These are phyloP conservation scores for Parietaria judaica DNA, from an alignment of 306 rosid genomes.

Conservation along the genomic window DNA sequence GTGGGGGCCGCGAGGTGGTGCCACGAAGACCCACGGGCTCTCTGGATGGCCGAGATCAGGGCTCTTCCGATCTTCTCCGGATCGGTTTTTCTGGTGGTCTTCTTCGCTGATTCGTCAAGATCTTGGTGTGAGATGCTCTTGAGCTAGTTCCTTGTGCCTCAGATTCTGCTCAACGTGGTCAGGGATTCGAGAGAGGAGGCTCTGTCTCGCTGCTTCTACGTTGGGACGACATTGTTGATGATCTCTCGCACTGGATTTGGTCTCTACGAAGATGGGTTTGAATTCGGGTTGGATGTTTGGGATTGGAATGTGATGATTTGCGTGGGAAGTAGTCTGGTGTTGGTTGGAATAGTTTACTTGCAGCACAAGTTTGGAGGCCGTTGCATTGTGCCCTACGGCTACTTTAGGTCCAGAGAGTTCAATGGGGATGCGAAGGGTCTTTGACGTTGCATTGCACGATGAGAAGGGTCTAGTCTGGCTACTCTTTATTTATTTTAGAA, in stretches of 20 bases:
- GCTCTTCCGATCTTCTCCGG: constrained; percentile 14
- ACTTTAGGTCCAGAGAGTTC: constrained; percentile 28
- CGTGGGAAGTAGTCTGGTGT: constrained; percentile 21
- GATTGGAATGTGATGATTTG: constrained; percentile 43
- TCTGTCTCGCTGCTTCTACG: constrained; percentile 38
- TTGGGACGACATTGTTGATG: constrained; percentile 39
- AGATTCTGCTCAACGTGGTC: constrained; percentile 32
- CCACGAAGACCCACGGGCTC: constrained; percentile 12
- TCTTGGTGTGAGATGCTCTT: constrained; percentile 31
- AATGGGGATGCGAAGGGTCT: constrained; percentile 26
- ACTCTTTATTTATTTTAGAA: too few species aligned
- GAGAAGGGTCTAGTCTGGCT: constrained; percentile 4
- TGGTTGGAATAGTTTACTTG: constrained; percentile 43
- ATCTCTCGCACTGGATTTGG: constrained; percentile 46
- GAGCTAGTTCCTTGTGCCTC: constrained; percentile 61
- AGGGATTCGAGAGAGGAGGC: constrained; percentile 20
- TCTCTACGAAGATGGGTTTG: constrained; percentile 35
- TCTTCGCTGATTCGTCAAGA: constrained; percentile 14
- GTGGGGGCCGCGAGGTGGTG: constrained; percentile 44
- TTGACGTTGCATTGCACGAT: not conserved
- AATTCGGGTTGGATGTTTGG: constrained; percentile 28
- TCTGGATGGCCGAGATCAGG: constrained; percentile 38
- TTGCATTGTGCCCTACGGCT: constrained; percentile 22
- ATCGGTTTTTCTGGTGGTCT: constrained; percentile 1
- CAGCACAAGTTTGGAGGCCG: constrained; percentile 50